phyloP scores from a whole-genome alignment of 2,329 filamentous ascomycete genomes.

The Aspergillus niger region DNA sequence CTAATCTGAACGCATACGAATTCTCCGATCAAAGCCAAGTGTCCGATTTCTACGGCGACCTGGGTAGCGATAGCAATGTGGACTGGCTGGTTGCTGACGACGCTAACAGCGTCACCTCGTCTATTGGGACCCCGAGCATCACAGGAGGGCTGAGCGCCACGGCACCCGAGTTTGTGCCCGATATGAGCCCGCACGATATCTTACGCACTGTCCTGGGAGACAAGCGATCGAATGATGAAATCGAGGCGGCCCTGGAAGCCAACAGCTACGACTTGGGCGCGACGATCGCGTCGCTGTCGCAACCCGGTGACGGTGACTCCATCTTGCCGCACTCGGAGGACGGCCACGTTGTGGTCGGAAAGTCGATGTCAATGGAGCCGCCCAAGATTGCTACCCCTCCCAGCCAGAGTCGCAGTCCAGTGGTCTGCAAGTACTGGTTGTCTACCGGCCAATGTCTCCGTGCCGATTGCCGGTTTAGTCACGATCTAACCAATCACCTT shows the following conservation, averaged over 20 bases:
- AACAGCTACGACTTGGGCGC: conserved; percentile 93
- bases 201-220: conserved; percentile 90
- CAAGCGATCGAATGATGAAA: conserved; percentile 87
- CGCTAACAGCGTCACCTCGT: conserved; percentile 76
- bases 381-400: conserved; percentile 74
- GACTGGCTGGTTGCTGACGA: conserved; percentile 95
- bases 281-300: conserved; percentile 87
- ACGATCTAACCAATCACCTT: conserved; percentile 91
- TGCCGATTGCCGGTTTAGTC: conserved; percentile 94
- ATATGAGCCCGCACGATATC: conserved; percentile 99
- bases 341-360: conserved; percentile 74
- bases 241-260: conserved; percentile 82
- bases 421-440: conserved; percentile 96
- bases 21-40: conserved; percentile 82
- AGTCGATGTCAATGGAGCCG: conserved; percentile 76
- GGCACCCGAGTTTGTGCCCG: conserved; percentile 78
- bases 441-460: conserved; percentile 93
- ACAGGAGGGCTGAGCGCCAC: conserved; percentile 69
- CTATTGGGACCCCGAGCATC: conserved; percentile 73
- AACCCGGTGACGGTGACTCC: conserved; percentile 60
- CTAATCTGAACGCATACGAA: conserved; percentile 91
- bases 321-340: conserved; percentile 58
- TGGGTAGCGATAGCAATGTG: conserved; percentile 83
- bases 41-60: conserved; percentile 85
- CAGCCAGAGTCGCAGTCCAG: conserved; percentile 74